Evolutionary conservation across 106 monocot species (phyloP), one percentile per base, ranked within the genome.

Genomic region (Allium sativum): DNA sequence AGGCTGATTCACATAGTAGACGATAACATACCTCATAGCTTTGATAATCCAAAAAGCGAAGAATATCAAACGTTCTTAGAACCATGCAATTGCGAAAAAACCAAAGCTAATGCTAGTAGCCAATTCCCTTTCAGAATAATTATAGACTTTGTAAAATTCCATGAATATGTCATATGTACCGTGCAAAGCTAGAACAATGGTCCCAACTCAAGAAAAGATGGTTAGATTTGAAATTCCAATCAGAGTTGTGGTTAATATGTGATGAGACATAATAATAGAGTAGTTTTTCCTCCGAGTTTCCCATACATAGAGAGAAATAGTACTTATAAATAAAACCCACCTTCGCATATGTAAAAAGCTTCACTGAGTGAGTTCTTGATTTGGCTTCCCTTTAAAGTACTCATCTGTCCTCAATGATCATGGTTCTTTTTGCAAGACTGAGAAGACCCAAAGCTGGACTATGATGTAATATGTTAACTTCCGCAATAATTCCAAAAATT

Each of bases 211-310:
- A 60, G 90, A 87, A 72, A 81, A 96, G 21, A 87, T 65, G 40
- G 83, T 67, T 18, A 83, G 11, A 74, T 82, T 89, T 31, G 93
- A 89, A 58, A 68, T 78, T 56, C 73, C 80, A 65, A 94, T 94
- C 71, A 94, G 70, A 53, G 75, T 21, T 15, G 89, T 70, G 56
- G 93, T 94, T 48, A 94, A 63, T 53, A 94, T 81, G 62, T 94
- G 93, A 79, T 94, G 93, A 53, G 89, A 89, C 93, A 94, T 89
- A 89, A 94, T 94, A 50, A 94, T 90, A 12, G 70, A 65, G 68
- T 89, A 89, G 74, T 94, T 89, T 66, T 94, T 94, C 58, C 93
- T 82, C 51, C 93, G 78, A 65, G 93, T 94, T 70, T 94, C 93
- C 93, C 93, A 94, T 18, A 78, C 62, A 62, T 89, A 61, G 13